Conservation (phyloP, 441 rosid species). For the Breynia disticha region DNA sequence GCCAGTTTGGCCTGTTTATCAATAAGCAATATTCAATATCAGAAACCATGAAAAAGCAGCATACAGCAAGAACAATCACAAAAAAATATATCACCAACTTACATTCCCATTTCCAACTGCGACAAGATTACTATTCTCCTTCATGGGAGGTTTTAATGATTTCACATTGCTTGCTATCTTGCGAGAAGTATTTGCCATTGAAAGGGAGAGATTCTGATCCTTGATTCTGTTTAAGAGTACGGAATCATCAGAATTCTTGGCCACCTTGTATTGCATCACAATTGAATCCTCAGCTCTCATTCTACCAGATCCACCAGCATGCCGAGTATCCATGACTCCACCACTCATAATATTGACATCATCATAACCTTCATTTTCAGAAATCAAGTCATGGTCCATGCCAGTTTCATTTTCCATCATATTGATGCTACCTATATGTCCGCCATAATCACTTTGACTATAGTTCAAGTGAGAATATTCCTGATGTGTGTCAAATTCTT, state of each 20-base stretch:
- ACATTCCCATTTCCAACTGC: conserved; percentile 54
- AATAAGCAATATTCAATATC: background rate
- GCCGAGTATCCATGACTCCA: conserved; percentile 22
- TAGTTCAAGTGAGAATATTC: conserved; percentile 21
- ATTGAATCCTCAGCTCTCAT: conserved; percentile 30
- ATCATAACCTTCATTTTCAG: conserved; percentile 40
- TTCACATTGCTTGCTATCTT: conserved; percentile 32
- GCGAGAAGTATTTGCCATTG: conserved; percentile 29
- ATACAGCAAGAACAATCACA: conserved; percentile 7
- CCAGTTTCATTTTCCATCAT: conserved; percentile 32
- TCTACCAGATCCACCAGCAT: conserved; percentile 28
- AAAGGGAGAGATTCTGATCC: conserved; percentile 27
- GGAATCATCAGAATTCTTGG: conserved; percentile 27
- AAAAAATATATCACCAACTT: conserved; percentile 23
- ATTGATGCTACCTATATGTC: conserved; percentile 25
- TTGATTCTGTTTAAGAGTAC: conserved; percentile 20
- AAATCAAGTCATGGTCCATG: conserved; percentile 28
- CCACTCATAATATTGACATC: conserved; percentile 27
- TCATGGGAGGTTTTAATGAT: conserved; percentile 37
- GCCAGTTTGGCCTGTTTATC: background rate
- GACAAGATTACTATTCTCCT: conserved; percentile 28
- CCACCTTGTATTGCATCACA: conserved; percentile 29
- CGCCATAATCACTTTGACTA: conserved; percentile 28
- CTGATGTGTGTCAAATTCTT: conserved; percentile 25
- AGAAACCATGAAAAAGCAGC: background rate